Percentiles rank a stretch among this genome's conserved stretches.
Evolutionary conservation across 352 stramenopile species (phyloP).

Genomic region (Phytopythium ostracodes): DNA sequence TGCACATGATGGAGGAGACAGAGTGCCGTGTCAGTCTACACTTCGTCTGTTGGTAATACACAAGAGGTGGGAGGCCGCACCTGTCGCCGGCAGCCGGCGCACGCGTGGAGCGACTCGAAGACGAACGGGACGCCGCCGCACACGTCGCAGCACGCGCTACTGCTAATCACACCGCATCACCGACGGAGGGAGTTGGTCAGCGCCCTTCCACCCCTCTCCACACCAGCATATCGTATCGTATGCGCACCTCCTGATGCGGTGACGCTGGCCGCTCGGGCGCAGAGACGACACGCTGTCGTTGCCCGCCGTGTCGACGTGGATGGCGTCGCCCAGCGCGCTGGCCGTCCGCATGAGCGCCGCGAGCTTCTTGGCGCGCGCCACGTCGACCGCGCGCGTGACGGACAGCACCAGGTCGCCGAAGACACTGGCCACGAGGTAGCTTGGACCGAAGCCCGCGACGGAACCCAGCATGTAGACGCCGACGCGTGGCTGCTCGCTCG

Average conservation of each 20-base stretch:
- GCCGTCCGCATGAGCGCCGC: conserved; percentile 6
- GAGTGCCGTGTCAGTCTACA: too few relatives aligned
- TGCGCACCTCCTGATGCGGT: neutral
- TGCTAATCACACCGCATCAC: too few relatives aligned
- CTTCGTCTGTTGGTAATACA: too few relatives aligned
- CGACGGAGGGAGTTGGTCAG: too few relatives aligned
- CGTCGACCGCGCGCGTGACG: conserved; percentile 11
- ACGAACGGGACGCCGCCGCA: neutral
- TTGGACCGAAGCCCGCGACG: conserved; percentile 3
- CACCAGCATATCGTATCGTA: too few relatives aligned
- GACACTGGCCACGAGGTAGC: conserved; percentile 8
- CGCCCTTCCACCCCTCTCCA: too few relatives aligned
- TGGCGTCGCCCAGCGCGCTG: neutral
- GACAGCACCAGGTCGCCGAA: conserved; percentile 9
- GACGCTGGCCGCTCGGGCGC: neutral
- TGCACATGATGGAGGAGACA: too few relatives aligned
- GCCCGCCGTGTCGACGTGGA: neutral
- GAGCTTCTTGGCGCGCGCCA: conserved; percentile 11
- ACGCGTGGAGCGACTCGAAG: conserved; percentile 3
- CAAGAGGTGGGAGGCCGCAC: too few relatives aligned
- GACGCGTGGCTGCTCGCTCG: conserved; percentile 8
- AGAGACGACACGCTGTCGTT: neutral
- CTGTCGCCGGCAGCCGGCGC: conserved; percentile 10
- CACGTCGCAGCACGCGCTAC: conserved; percentile 4
- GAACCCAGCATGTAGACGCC: conserved; percentile 16